A percentile compares a stretch with the other conserved stretches of the same genome.
Evolutionary conservation across 2,329 filamentous ascomycete genomes (phyloP).

Genomic region (Neurospora sp.): DNA sequence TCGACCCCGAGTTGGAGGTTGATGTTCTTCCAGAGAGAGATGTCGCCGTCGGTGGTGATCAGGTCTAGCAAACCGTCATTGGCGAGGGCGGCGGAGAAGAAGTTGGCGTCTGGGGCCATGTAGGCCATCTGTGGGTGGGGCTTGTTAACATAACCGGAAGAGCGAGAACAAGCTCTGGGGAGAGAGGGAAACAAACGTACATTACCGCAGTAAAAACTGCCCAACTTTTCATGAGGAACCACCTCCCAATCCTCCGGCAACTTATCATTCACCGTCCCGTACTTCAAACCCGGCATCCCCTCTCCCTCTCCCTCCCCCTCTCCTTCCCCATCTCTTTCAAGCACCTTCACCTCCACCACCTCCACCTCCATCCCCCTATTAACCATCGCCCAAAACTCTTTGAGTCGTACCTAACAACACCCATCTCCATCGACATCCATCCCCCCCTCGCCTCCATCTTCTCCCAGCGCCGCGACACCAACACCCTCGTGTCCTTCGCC

Average conservation of each 20-base stretch:
- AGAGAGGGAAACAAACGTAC: constrained; percentile 36
- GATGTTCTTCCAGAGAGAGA: constrained; percentile 56
- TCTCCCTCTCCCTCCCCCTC: constrained; percentile 23
- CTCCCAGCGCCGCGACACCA: constrained; percentile 29
- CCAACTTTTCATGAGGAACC: constrained; percentile 64
- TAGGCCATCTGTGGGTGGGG: constrained; percentile 58
- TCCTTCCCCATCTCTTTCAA: no score
- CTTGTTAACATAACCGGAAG: background rate
- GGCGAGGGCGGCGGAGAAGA: constrained; percentile 75
- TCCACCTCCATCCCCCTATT: background rate
- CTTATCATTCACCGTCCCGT: constrained; percentile 69
- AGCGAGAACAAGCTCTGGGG: no score
- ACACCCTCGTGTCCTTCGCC: constrained; percentile 46
- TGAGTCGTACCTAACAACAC: background rate
- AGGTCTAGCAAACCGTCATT: constrained; percentile 82
- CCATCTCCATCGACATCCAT: constrained; percentile 15
- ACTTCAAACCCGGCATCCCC: constrained; percentile 63
- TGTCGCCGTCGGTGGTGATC: constrained; percentile 66
- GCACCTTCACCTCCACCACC: no score
- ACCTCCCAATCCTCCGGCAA: constrained; percentile 70
- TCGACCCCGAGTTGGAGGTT: constrained; percentile 64
- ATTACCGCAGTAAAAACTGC: constrained; percentile 91
- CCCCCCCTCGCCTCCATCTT: constrained; percentile 29
- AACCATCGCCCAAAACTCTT: background rate
- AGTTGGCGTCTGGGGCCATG: constrained; percentile 78